phyloP scores from a whole-genome alignment of 306 rosid genomes.

The Ochetophila trinervis region DNA sequence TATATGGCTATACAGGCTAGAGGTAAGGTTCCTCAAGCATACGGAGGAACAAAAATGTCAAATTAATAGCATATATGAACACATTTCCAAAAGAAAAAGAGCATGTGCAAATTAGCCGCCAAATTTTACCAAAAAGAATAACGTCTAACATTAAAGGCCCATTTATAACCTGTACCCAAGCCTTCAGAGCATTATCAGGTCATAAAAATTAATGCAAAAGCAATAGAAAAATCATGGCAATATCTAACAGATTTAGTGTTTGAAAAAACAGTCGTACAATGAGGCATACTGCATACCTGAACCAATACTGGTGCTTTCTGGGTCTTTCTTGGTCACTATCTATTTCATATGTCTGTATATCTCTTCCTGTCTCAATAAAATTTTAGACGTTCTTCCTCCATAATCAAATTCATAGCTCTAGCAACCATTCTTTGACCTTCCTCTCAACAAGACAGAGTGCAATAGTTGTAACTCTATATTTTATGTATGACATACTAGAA shows the following conservation, averaged over 20 bases:
- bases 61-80: too few relatives aligned
- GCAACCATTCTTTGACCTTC: conserved; percentile 33
- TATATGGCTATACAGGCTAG: too few relatives aligned
- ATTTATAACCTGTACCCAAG: too few relatives aligned
- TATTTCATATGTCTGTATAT: conserved; percentile 32
- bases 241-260: conserved; percentile 15
- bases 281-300: conserved; percentile 45
- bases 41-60: too few relatives aligned
- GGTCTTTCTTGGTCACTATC: conserved; percentile 32
- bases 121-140: neutral
- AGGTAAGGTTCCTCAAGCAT: too few relatives aligned
- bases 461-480: conserved; percentile 22
- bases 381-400: conserved; percentile 20
- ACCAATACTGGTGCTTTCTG: conserved; percentile 26
- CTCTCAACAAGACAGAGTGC: conserved; percentile 31
- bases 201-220: neutral
- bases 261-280: conserved; percentile 20
- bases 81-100: neutral
- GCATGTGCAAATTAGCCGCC: neutral
- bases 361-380: conserved; percentile 38
- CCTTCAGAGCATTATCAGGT: too few relatives aligned
- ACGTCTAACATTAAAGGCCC: too few relatives aligned
- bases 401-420: conserved; percentile 31
- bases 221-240: neutral
- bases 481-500: conserved; percentile 35